Evolutionary conservation across 2,329 filamentous ascomycete genomes (phyloP).

Genomic region (Hirsutella minnesotensis): DNA sequence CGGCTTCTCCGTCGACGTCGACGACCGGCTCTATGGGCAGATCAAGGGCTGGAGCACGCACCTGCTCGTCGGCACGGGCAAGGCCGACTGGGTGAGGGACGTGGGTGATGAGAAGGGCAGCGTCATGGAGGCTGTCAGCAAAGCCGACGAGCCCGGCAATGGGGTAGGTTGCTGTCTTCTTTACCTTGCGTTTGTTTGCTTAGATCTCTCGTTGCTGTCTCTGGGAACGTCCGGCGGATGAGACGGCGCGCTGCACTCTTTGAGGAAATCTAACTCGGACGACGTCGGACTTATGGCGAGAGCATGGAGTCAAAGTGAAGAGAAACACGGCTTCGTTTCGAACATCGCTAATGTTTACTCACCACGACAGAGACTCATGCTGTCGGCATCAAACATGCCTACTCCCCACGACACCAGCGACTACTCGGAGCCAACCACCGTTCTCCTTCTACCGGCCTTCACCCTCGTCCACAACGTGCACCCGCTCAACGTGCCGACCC

Average conservation of each 20-base stretch:
- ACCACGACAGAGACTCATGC: constrained; percentile 61
- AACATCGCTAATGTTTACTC: background rate
- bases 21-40: constrained; percentile 71
- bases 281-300: no score
- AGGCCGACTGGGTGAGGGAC: constrained; percentile 87
- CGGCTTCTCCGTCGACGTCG: constrained; percentile 60
- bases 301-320: no score
- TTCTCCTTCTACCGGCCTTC: constrained; percentile 78
- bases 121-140: constrained; percentile 64
- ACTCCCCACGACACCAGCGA: constrained; percentile 54
- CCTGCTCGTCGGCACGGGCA: constrained; percentile 85
- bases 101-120: constrained; percentile 80
- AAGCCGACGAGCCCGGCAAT: constrained; percentile 47
- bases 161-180: constrained; percentile 46
- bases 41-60: constrained; percentile 85
- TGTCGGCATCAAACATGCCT: constrained; percentile 86
- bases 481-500: constrained; percentile 56
- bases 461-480: constrained; percentile 74
- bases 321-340: no score
- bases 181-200: no score
- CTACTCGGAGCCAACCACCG: constrained; percentile 60
- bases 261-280: no score
- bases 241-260: no score
- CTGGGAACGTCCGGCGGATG: no score
- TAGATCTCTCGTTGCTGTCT: no score